Conservation (phyloP, 2,329 filamentous ascomycete species). For the Claviceps cyperi region DNA sequence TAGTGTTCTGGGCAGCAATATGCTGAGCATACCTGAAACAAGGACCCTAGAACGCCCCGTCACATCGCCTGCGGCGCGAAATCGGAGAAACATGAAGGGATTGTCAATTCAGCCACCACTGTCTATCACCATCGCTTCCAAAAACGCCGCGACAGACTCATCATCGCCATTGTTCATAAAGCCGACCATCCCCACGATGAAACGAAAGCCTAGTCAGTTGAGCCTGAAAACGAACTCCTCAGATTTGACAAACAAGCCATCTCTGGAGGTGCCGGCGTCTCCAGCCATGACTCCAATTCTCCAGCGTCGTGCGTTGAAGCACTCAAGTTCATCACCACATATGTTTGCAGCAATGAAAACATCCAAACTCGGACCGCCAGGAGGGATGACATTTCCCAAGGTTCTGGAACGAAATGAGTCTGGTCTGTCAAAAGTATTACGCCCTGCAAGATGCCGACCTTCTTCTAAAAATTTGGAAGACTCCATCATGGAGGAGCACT, state of each 20-base stretch:
- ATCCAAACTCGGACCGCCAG: conserved; percentile 43
- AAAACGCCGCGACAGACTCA: conserved; percentile 46
- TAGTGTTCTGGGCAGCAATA: conserved; percentile 6
- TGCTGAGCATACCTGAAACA: conserved; percentile 29
- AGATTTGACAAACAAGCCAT: conserved; percentile 33
- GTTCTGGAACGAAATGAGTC: conserved; percentile 45
- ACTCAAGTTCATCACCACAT: conserved; percentile 53
- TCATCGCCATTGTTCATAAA: conserved; percentile 68
- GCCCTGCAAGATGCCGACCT: conserved; percentile 32
- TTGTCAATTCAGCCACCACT: conserved; percentile 60
- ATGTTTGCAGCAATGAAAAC: conserved; percentile 47
- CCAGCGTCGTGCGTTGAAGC: conserved; percentile 48
- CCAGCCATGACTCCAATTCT: conserved; percentile 42
- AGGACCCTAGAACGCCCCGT: conserved; percentile 39
- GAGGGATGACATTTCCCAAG: conserved; percentile 50
- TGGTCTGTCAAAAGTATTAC: conserved; percentile 42
- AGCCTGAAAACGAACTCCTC: conserved; percentile 60
- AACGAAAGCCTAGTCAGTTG: conserved; percentile 62
- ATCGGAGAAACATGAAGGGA: conserved; percentile 71
- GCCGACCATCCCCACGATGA: conserved; percentile 55
- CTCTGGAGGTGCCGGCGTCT: conserved; percentile 40
- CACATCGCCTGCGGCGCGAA: conserved; percentile 55
- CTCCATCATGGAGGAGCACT: conserved; percentile 39
- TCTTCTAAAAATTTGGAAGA: conserved; percentile 23
- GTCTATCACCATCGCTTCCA: conserved; percentile 29